These are phyloP conservation scores for Helichrysum umbraculigerum DNA, from an alignment of 129 eudicot genomes.

Conservation along the genomic window DNA sequence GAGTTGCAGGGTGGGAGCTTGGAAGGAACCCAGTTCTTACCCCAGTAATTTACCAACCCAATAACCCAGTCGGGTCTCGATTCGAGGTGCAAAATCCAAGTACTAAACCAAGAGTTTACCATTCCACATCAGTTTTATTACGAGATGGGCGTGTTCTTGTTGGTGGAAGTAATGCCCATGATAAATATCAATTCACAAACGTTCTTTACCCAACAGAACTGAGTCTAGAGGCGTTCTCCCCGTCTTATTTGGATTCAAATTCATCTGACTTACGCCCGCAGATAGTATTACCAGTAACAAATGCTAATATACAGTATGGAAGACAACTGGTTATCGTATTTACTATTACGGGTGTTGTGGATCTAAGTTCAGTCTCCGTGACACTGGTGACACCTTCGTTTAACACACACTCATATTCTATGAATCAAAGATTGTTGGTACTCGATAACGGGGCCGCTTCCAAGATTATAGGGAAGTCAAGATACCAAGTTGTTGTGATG, in stretches of 20 bases:
- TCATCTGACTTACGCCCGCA: constrained; percentile 44
- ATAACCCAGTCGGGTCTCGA: constrained; percentile 26
- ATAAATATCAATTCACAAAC: constrained; percentile 47
- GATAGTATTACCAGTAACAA: constrained; percentile 40
- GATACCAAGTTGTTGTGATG: constrained; percentile 39
- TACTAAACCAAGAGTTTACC: constrained; percentile 61
- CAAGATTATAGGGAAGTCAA: constrained; percentile 34
- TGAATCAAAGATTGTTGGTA: constrained; percentile 69
- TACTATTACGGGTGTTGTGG: constrained; percentile 32
- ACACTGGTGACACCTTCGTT: constrained; percentile 79
- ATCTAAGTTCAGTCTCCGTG: constrained; percentile 34
- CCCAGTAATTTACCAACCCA: constrained; percentile 54
- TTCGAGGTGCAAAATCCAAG: constrained; percentile 55
- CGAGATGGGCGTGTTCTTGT: constrained; percentile 68
- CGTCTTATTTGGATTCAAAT: constrained; percentile 51
- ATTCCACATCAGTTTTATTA: constrained; percentile 49
- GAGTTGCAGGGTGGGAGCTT: constrained; percentile 65
- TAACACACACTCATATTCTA: constrained; percentile 66
- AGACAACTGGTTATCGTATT: constrained; percentile 36
- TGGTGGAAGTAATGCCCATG: constrained; percentile 70
- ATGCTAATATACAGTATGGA: constrained; percentile 36
- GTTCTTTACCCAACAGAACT: constrained; percentile 67
- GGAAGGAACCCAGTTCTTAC: constrained; percentile 61
- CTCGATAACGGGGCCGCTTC: constrained; percentile 33
- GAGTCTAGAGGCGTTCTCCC: constrained; percentile 72